A percentile compares a stretch with the other conserved stretches of the same genome.
These are phyloP conservation scores for Heritiera fomes DNA, from an alignment of 345 rosid genomes.

Conservation along the genomic window DNA sequence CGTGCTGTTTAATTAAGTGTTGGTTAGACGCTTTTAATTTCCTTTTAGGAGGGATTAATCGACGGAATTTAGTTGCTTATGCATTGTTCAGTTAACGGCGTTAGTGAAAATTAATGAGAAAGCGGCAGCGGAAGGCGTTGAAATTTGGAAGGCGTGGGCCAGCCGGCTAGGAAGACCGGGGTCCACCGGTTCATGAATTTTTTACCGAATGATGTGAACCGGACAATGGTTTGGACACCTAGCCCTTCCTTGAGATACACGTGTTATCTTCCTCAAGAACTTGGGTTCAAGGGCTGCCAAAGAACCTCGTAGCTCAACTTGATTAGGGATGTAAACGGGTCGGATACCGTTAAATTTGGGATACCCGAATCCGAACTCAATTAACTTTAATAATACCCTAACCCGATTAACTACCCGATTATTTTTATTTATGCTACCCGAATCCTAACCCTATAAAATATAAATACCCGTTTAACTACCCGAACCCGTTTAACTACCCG, in stretches of 20 bases:
- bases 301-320: neutral
- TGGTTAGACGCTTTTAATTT: conserved; percentile 18
- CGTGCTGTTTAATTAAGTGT: conserved; percentile 23
- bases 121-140: neutral
- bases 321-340: too few relatives aligned
- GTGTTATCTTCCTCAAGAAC: too few relatives aligned
- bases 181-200: conserved; percentile 9
- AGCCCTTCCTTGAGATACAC: too few relatives aligned
- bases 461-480: too few relatives aligned
- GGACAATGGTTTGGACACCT: neutral
- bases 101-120: conserved; percentile 1
- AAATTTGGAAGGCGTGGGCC: neutral
- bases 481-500: too few relatives aligned
- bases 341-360: too few relatives aligned
- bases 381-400: too few relatives aligned
- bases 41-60: neutral
- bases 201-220: neutral
- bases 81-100: conserved; percentile 10
- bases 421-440: too few relatives aligned
- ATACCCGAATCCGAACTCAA: too few relatives aligned
- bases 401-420: too few relatives aligned
- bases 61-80: conserved; percentile 6
- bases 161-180: neutral
- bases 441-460: too few relatives aligned
- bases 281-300: too few relatives aligned